These are phyloP conservation scores for Plasmodium inui DNA, from an alignment of 169 alveolate genomes.

Conservation along the genomic window DNA sequence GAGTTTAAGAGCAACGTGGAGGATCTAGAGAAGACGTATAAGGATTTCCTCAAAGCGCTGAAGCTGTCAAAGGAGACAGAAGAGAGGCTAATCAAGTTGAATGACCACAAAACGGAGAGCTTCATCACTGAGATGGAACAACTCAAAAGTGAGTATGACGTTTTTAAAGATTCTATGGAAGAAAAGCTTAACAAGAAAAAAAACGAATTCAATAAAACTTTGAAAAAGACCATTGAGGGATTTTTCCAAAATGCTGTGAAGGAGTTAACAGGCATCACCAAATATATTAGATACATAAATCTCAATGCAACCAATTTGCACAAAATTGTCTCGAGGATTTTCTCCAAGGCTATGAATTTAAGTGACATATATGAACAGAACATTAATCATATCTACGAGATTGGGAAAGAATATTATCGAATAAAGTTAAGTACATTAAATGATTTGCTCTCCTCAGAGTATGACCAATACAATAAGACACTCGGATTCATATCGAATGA, in stretches of 20 bases:
- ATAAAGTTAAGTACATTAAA: slow-evolving; percentile 29
- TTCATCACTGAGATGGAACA: slow-evolving; percentile 51
- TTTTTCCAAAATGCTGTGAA: slow-evolving; percentile 14
- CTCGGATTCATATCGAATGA: slow-evolving; percentile 48
- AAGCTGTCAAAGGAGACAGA: slow-evolving; percentile 22
- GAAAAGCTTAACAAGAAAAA: slow-evolving; percentile 37
- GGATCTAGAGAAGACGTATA: slow-evolving; percentile 21
- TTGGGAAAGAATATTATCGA: slow-evolving; percentile 54
- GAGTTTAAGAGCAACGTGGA: slow-evolving; percentile 36
- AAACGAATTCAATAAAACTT: slow-evolving; percentile 14
- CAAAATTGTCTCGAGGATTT: slow-evolving; percentile 20
- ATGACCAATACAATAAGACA: slow-evolving; percentile 23
- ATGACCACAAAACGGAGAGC: slow-evolving; percentile 10
- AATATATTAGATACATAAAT: slow-evolving; percentile 45
- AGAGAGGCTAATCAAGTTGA: slow-evolving; percentile 10
- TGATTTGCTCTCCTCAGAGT: slow-evolving; percentile 2
- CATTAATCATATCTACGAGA: slow-evolving; percentile 19
- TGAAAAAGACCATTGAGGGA: slow-evolving; percentile 20
- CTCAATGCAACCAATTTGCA: slow-evolving; percentile 29
- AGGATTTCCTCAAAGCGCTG: slow-evolving; percentile 9
- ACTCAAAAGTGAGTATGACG: slow-evolving; percentile 16
- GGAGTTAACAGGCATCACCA: slow-evolving; percentile 55
- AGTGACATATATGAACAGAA: slow-evolving; percentile 62
- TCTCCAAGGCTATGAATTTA: slow-evolving; percentile 43
- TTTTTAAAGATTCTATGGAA: slow-evolving; percentile 21